Evolutionary conservation across 2,329 filamentous ascomycete species (phyloP).

Genomic region (Xylariales sp.): DNA sequence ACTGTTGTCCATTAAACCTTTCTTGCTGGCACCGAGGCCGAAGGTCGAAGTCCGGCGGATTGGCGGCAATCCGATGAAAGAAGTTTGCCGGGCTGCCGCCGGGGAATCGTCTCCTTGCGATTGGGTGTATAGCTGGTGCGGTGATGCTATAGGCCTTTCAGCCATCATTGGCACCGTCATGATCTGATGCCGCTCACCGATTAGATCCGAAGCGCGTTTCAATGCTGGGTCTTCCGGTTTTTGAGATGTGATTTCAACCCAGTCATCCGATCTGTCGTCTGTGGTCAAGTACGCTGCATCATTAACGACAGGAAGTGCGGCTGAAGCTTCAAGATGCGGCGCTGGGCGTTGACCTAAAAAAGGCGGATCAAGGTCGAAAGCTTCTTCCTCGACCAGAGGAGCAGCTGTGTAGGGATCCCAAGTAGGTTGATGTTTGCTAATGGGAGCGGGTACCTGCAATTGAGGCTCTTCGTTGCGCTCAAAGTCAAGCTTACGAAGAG

Average conservation of each 20-base stretch:
- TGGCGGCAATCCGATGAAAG: conserved; percentile 54
- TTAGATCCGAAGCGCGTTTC: conserved; percentile 7
- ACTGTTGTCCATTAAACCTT: conserved; percentile 32
- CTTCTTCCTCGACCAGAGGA: conserved; percentile 33
- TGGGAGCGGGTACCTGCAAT: conserved; percentile 23
- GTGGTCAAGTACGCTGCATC: conserved; percentile 23
- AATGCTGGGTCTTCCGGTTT: neutral
- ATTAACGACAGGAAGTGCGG: conserved; percentile 12
- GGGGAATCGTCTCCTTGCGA: conserved; percentile 14
- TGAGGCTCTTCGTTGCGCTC: conserved; percentile 14
- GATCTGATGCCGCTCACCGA: too few relatives aligned
- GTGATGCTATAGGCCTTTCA: conserved; percentile 16
- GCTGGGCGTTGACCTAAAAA: conserved; percentile 13
- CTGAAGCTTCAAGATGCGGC: conserved; percentile 11
- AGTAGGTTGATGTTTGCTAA: conserved; percentile 29
- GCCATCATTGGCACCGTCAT: conserved; percentile 22
- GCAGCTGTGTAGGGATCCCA: conserved; percentile 30
- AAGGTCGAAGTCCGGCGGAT: conserved; percentile 56
- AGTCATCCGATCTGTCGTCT: conserved; percentile 26
- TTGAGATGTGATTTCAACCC: conserved; percentile 26
- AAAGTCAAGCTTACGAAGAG: conserved; percentile 11
- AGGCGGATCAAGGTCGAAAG: conserved; percentile 23
- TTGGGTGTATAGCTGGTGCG: conserved; percentile 13
- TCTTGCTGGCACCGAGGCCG: conserved; percentile 31
- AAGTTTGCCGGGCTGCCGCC: conserved; percentile 38